Base-by-base conservation (phyloP, 345 rosid genomes). In the Pistacia atlantica region DNA sequence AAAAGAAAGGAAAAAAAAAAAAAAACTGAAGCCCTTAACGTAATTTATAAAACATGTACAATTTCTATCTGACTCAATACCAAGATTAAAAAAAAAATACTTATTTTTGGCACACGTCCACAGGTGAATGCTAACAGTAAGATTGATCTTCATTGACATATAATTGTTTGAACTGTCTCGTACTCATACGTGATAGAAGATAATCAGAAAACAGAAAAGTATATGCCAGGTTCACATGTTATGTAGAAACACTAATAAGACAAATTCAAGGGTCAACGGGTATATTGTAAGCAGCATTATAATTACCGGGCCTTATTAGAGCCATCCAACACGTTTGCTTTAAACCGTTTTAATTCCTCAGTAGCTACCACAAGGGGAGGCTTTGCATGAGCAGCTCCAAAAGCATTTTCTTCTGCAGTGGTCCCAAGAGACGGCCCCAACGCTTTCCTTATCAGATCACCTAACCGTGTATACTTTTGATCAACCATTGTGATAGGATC, bases 321-420 rank as follows among this genome's bases (percentile, higher is more conserved):
- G 74, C 76, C 65, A 62, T 86, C 89, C 18, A 31, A 28, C 72
- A 89, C 65, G 73, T 80, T 79, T 33, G 64, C 71, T 79, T 73
- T 87, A 61, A 82, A 80, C 68, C 86, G 86, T 79, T 80, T 88
- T 73, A 89, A 78, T 68, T 89, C 93, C 80, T 86, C 89, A 11
- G 78, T 62, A 31, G 82, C 85, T 63, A 75, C 86, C 10, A 83
- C 78, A 60, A 82, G 80, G 64, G 82, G 72, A 64, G 86, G 75
- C 77, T 89, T 89, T 11, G 84, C 58, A 76, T 78, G 83, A 67
- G 81, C 82, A 60, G 86, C 83, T 73, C 88, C 84, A 73, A 82
- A 84, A 76, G 86, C 56, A 76, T 80, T 83, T 45, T 87, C 90
- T 67, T 82, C 91, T 9, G 78, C 38, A 5, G 73, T 17, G 73